Evolutionary conservation across 768 basidiomycete genomes (phyloP).

Genomic region (Boletus sp.): DNA sequence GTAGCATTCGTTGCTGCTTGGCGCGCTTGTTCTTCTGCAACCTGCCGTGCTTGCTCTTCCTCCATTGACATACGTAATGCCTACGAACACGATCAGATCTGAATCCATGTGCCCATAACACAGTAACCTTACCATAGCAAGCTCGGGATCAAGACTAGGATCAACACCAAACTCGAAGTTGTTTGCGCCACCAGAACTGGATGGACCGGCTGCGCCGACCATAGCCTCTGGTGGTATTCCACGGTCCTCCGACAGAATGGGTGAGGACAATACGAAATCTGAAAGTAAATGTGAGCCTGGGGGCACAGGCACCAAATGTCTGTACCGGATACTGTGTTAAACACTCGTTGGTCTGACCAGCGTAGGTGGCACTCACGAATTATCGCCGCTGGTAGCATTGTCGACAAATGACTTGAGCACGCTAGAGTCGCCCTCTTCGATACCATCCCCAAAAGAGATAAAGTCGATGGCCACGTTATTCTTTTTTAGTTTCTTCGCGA

Average conservation of each 20-base stretch:
- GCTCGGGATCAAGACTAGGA: constrained; percentile 91
- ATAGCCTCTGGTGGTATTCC: constrained; percentile 63
- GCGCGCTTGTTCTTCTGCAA: constrained; percentile 39
- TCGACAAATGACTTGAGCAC: constrained; percentile 83
- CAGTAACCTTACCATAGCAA: constrained; percentile 75
- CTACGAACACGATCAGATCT: constrained; percentile 37
- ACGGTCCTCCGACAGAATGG: constrained; percentile 79
- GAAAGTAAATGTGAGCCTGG: constrained; percentile 80
- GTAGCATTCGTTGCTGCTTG: constrained; percentile 27
- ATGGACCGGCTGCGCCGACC: constrained; percentile 46
- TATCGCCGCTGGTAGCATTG: constrained; percentile 74
- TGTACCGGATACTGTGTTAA: constrained; percentile 26
- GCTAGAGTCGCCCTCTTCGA: constrained; percentile 64
- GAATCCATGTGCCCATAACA: neutral
- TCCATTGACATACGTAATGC: constrained; percentile 97
- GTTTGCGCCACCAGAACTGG: constrained; percentile 45
- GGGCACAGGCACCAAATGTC: constrained; percentile 78
- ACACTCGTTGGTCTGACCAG: neutral
- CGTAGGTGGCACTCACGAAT: constrained; percentile 58
- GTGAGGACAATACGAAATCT: constrained; percentile 74
- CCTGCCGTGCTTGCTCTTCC: constrained; percentile 82
- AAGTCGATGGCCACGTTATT: constrained; percentile 97
- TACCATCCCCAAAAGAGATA: constrained; percentile 85
- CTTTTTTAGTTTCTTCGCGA: constrained; percentile 98
- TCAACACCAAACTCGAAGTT: constrained; percentile 90